Evolutionary conservation across 164 flowering plant genomes (phyloP).

Genomic region (Magnolia kwangsiensis): DNA sequence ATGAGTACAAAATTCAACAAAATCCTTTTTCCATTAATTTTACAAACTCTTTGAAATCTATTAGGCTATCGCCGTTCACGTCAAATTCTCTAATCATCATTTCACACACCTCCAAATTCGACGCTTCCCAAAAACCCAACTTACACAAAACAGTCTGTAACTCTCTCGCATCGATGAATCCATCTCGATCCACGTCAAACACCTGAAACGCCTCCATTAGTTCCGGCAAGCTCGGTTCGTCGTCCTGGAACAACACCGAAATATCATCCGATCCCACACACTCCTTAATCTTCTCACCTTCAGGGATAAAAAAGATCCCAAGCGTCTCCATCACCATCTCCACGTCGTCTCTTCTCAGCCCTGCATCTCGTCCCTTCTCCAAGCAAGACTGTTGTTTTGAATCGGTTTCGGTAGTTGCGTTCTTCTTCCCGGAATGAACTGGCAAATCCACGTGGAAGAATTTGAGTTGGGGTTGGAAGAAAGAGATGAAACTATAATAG

Average conservation of each 20-base stretch:
- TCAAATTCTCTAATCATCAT: constrained; percentile 42
- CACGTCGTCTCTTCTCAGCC: constrained; percentile 28
- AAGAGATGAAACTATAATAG: constrained; percentile 13
- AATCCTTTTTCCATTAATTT: constrained; percentile 31
- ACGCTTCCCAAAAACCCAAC: constrained; percentile 29
- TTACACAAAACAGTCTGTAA: constrained; percentile 29
- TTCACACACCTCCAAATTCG: constrained; percentile 26
- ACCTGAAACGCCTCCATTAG: constrained; percentile 40
- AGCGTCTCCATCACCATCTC: constrained; percentile 28
- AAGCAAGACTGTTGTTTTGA: not conserved
- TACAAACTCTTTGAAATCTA: constrained; percentile 46
- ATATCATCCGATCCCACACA: constrained; percentile 10
- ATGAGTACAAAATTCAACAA: not conserved
- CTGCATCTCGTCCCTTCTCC: constrained; percentile 12
- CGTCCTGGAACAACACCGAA: constrained; percentile 30
- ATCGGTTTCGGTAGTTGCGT: constrained; percentile 5
- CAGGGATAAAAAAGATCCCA: constrained; percentile 6
- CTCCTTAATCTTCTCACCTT: constrained; percentile 1
- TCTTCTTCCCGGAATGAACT: not conserved
- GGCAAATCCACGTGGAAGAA: not conserved
- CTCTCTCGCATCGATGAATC: constrained; percentile 46
- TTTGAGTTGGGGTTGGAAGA: constrained; percentile 11
- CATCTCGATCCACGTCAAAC: constrained; percentile 51
- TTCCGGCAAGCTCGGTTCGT: constrained; percentile 35
- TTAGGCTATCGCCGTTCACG: constrained; percentile 35